These are phyloP conservation scores for Verbascum thapsus DNA, from an alignment of 257 asterid genomes.

Conservation along the genomic window DNA sequence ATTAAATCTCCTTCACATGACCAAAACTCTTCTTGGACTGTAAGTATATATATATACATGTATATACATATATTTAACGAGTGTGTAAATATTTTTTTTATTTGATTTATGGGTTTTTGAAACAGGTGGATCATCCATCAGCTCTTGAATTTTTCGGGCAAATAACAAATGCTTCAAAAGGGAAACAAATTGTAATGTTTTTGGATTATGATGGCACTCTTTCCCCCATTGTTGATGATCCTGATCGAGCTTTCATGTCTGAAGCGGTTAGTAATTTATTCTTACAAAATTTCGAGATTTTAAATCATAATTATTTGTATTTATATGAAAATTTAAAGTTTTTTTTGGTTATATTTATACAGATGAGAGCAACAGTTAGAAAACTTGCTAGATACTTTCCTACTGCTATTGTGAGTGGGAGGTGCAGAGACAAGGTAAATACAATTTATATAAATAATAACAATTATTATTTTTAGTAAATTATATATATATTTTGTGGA, in stretches of 20 bases:
- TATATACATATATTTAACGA: too few relatives aligned
- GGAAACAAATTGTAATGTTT: constrained; percentile 50
- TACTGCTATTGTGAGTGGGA: constrained; percentile 85
- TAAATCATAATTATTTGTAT: too few relatives aligned
- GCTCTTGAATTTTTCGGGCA: constrained; percentile 53
- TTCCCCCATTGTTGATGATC: constrained; percentile 62
- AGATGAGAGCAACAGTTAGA: constrained; percentile 87
- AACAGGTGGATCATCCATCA: constrained; percentile 47
- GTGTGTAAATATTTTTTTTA: too few relatives aligned
- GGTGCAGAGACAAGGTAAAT: constrained; percentile 66
- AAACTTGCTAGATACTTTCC: constrained; percentile 74
- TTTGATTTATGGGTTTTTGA: background rate
- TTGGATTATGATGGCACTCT: constrained; percentile 66
- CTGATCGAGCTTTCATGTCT: constrained; percentile 62
- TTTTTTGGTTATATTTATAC: background rate
- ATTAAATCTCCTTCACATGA: constrained; percentile 46
- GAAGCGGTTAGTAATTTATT: constrained; percentile 37
- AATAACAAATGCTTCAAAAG: constrained; percentile 44
- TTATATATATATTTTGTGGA: background rate
- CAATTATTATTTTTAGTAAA: too few relatives aligned
- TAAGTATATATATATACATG: constrained; percentile 28
- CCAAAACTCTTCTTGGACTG: constrained; percentile 64
- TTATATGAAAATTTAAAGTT: too few relatives aligned
- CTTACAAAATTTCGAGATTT: background rate
- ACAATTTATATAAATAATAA: too few relatives aligned